Evolutionary conservation across 352 stramenopile species (phyloP).

Genomic region (Phytophthora melonis): DNA sequence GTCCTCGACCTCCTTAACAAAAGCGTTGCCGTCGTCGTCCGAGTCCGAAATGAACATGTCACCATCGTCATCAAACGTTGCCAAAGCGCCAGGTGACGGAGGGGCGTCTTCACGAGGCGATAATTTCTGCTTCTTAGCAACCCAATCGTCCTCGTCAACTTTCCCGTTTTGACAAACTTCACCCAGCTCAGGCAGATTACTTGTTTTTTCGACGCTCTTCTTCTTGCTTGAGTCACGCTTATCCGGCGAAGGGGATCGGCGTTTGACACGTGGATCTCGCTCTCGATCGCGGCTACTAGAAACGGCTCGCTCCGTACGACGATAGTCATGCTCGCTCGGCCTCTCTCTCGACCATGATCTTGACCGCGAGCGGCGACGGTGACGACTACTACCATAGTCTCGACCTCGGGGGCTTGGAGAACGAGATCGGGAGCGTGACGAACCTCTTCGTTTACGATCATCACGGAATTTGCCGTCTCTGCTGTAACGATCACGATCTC

Average conservation of each 20-base stretch:
- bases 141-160: constrained; percentile 14
- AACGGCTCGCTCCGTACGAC: constrained; percentile 10
- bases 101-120: constrained; percentile 7
- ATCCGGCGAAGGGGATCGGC: constrained; percentile 20
- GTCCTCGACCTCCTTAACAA: constrained; percentile 45
- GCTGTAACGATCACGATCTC: constrained; percentile 24
- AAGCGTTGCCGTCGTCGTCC: constrained; percentile 48
- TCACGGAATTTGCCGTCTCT: constrained; percentile 23
- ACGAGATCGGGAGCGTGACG: constrained; percentile 44
- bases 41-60: constrained; percentile 63
- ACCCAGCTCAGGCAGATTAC: constrained; percentile 16
- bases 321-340: constrained; percentile 34
- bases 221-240: constrained; percentile 22
- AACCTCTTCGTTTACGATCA: constrained; percentile 35
- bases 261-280: constrained; percentile 12
- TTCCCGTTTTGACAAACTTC: constrained; percentile 31
- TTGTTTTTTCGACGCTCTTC: background rate
- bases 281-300: constrained; percentile 26
- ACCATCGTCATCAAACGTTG: constrained; percentile 45
- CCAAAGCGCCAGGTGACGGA: constrained; percentile 24
- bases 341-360: constrained; percentile 38
- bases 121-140: constrained; percentile 40
- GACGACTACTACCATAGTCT: constrained; percentile 27
- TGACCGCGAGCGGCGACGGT: constrained; percentile 30
- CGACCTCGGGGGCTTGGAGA: constrained; percentile 37